Base-by-base conservation (phyloP, 805 yeast species). In the Saturnispora sekii region DNA sequence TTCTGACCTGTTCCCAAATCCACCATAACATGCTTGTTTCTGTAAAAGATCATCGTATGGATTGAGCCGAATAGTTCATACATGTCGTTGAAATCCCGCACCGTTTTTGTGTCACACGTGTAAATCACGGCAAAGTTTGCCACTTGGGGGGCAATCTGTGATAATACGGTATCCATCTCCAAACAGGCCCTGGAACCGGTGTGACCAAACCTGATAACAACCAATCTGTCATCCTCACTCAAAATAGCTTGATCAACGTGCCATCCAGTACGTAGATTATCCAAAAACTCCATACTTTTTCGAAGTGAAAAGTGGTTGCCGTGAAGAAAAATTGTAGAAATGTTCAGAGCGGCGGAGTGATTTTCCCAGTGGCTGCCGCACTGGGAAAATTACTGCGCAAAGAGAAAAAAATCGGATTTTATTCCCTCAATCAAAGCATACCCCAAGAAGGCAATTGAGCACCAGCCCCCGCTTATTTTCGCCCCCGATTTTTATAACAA, bases 1-100 rank as follows among this genome's bases (percentile, higher is more conserved):
- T 93, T 93, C 60, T 93, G 88, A 30, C 98, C 98, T 0, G 97
- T 93, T 2, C 98, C 98, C 62, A 89, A 88, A 68, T 93, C 98
- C 64, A 96, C 86, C 94, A 93, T 79, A 95, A 90, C 89, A 62
- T 90, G 97, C 61, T 87, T 84, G 65, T 90, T 90, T 42, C 94
- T 69, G 65, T 75, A 87, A 62, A 93, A 90, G 59, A 90, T 89
- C 97, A 93, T 93, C 43, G 93, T 70, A 37, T 95, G 81, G 71
- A 86, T 76, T 12, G 96, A 94, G 55, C 89, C 97, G 58, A 81
- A 84, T 38, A 88, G 65, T 59, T 87, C 96, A 60, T 88, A 88
- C 90, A 87, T 85, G 57, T 77, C 72, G 53, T 82, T 90, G 65
- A 93, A 93, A 55, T 88, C 98, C 0, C 90, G 85, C 0, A 93